Evolutionary conservation across 2,329 filamentous ascomycete genomes (phyloP), one percentile per base, ranked within the genome.

Genomic region (Alternaria dauci): DNA sequence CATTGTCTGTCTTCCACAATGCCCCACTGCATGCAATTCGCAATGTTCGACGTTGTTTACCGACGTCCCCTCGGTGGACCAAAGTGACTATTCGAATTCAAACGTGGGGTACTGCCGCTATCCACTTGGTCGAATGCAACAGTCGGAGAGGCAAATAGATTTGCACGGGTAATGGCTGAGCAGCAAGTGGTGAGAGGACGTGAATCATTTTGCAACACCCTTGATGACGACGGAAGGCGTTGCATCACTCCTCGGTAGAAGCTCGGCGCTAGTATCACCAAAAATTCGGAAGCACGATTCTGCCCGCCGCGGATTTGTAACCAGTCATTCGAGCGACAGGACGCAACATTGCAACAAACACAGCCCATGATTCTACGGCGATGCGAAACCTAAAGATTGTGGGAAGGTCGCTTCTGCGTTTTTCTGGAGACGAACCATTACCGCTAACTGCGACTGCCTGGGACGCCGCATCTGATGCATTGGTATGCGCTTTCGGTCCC

Each of bases 301-400:
- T 50, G 46, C 46, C 46, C 36, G 38, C 46, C 36, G 38, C 46
- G 8, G 46, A 18, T 30, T 50, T 38, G 32, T 50, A 30, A 50
- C 46, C 46, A 50, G 46, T 50, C 46, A 50, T 52, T 52, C 25
- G 38, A 55, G 53, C 34, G 48, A 11, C 46, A 58, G 52, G 32
- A 46, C 47, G 34, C 55, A 59, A 55, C 51, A 46, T 50, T 58
- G 43, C 53, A 46, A 46, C 52, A 11, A 42, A 48, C 52, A 43
- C 57, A 55, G 20, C 48, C 54, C 59, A 65, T 64, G 52, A 55
- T 32, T 14, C 30, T 52, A 42, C 47, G 58, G 67, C 62, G 26
- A 98, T 98, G 94, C 90, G 92, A 76, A 98, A 97, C 79, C 85
- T 98, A 71, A 90, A 88, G 80, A 93, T 89, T 77, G 88, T 93